Conservation (phyloP, 2,329 filamentous ascomycete species). For the Amauroascus verrucosus region DNA sequence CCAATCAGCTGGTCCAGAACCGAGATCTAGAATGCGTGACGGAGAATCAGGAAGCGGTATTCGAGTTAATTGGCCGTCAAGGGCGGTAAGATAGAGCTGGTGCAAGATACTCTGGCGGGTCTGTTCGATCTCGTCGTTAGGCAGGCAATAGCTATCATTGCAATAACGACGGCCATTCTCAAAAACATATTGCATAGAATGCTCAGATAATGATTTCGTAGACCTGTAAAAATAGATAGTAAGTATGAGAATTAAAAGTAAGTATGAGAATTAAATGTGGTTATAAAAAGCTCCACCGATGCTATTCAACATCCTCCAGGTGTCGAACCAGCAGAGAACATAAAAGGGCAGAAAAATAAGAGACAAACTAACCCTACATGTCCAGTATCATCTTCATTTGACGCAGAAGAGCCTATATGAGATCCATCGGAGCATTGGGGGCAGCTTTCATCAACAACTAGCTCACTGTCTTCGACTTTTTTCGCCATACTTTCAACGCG, state of each 20-base stretch:
- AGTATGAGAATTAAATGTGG: not conserved
- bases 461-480: not conserved
- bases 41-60: conserved; percentile 22
- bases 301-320: not conserved
- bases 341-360: too few species aligned
- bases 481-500: not conserved
- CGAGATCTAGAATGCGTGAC: conserved; percentile 34
- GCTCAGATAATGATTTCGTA: conserved; percentile 27
- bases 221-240: conserved; percentile 25
- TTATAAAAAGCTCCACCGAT: not conserved
- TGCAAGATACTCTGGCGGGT: conserved; percentile 53
- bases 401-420: not conserved
- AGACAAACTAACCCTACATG: conserved; percentile 2
- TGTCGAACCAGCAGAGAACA: not conserved
- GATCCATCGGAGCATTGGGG: not conserved
- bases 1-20: conserved; percentile 37
- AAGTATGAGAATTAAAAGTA: not conserved
- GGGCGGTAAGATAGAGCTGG: conserved; percentile 48
- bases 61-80: conserved; percentile 28
- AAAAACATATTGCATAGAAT: conserved; percentile 44
- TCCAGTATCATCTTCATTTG: conserved; percentile 4
- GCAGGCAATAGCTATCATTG: conserved; percentile 54
- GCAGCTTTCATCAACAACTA: not conserved
- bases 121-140: conserved; percentile 56
- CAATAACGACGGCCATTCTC: conserved; percentile 54